Base-by-base conservation (phyloP, 768 basidiomycete genomes). In the Amanita brunnescens region DNA sequence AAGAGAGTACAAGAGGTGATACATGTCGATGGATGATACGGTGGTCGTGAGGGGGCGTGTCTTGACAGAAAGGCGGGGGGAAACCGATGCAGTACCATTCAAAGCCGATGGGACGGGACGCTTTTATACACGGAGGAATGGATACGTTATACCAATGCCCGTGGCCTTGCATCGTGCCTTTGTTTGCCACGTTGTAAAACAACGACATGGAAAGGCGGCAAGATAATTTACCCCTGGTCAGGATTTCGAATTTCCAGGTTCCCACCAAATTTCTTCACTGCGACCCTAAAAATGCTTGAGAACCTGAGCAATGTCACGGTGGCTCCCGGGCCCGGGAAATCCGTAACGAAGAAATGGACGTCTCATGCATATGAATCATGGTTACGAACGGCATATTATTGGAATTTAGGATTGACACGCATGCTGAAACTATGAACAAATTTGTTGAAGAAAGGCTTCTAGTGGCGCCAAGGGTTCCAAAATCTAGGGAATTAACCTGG, bases 131-230 rank as follows among this genome's bases (percentile, higher is more conserved):
- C 30, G 47, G 34, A 24, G 23, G 18, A 13, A 18, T 20, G 7
- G 35, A 35, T 48, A 48, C 47, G 47, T 48, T 48, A 48, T 48
- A 6, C 34, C 47, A n/a, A 46, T 33, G 34, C 42, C 42, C 42
- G 42, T 43, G 42, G 42, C 42, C 32, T 45, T 46, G 45, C 45
- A 46, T 46, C 45, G 45, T 46, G 45, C 45, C 45, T 33, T 33
- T 46, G 18, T 46, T 23, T 35, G 20, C 30, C 45, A 46, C 45
- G 45, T 46, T 46, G 30, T 21, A 29, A 7, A 35, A 46, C 12
- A 13, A 20, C 14, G 18, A 33, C 32, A 46, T 9, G n/a, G 45
- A n/a, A 33, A 32, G 16, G 6, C 29, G 43, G 45, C 45, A 35
- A 33, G 41, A 18, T 18, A 20, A 46, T 46, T 29, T 18, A 23